phyloP scores from a whole-genome alignment of 352 stramenopile genomes.

The Aphanomyces euteiches region DNA sequence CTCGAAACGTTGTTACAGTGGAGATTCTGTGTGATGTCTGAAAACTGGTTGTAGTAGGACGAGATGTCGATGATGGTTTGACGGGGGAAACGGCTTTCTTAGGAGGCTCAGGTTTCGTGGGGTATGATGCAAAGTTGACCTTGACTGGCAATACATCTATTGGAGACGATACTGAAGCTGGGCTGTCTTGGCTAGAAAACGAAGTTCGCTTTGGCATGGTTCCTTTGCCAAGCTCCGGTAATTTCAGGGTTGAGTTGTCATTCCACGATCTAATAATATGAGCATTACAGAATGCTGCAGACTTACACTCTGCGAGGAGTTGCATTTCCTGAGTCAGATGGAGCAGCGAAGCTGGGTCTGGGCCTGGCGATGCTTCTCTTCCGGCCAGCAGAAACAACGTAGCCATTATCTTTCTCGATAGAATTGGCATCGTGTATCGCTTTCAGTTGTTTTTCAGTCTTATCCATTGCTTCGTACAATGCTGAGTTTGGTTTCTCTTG shows the following conservation, averaged over 20 bases:
- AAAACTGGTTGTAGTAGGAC: not conserved
- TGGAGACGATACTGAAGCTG: no score
- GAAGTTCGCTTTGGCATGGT: no score
- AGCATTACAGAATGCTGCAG: no score
- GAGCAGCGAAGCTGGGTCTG: not conserved
- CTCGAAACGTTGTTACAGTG: not conserved
- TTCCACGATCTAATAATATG: no score
- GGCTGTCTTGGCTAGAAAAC: no score
- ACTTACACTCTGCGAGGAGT: no score
- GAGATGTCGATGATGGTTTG: not conserved
- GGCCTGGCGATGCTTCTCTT: not conserved
- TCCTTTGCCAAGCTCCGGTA: no score
- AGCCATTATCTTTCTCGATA: not conserved
- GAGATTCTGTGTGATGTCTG: not conserved
- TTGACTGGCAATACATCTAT: not conserved
- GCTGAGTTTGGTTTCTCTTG: constrained; percentile 29
- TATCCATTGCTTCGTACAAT: constrained; percentile 11
- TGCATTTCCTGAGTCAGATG: no score
- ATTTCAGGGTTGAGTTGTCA: no score
- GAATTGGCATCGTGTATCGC: no score
- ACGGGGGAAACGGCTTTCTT: not conserved
- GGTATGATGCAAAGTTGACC: not conserved
- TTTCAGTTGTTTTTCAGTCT: no score
- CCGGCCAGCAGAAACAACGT: no score
- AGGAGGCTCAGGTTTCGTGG: not conserved